Conservation (phyloP, 169 alveolate genomes). For the Plasmodium yoelii region DNA sequence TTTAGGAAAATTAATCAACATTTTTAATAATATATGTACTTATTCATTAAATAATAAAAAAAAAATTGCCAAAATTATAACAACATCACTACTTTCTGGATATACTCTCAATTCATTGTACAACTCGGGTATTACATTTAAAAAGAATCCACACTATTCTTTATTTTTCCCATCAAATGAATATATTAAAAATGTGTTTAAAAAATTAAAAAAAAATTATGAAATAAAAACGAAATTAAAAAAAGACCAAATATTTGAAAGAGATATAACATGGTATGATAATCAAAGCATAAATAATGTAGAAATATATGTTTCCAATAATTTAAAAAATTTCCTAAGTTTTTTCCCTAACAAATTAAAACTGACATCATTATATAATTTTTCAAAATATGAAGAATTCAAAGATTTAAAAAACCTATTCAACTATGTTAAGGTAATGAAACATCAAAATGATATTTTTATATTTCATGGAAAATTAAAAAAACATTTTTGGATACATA, state of each 20-base stretch:
- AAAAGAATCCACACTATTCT: constrained; percentile 69
- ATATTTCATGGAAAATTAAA: constrained; percentile 67
- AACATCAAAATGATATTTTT: constrained; percentile 27
- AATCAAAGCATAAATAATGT: not conserved
- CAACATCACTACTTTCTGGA: constrained; percentile 47
- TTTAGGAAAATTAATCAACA: constrained; percentile 61
- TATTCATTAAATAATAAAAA: constrained; percentile 45
- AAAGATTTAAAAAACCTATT: constrained; percentile 21
- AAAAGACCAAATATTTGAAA: constrained; percentile 36
- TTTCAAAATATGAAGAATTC: constrained; percentile 39
- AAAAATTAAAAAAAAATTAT: constrained; percentile 21
- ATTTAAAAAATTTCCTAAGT: constrained; percentile 45
- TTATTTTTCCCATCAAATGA: constrained; percentile 48
- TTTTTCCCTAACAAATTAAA: constrained; percentile 35
- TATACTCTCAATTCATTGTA: constrained; percentile 54
- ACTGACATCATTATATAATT: constrained; percentile 13
- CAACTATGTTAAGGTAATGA: constrained; percentile 25
- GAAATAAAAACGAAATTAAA: constrained; percentile 10
- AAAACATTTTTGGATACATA: constrained; percentile 59
- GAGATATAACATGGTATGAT: not conserved
- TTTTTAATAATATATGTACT: constrained; percentile 35
- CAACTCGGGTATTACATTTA: constrained; percentile 65
- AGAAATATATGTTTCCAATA: constrained; percentile 23
- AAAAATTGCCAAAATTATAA: constrained; percentile 31
- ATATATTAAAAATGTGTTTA: constrained; percentile 28